Percentiles rank a stretch among this genome's conserved stretches.
These are phyloP conservation scores for Sideroxylon spinosum DNA, from an alignment of 179 eudicot species.

Conservation along the genomic window DNA sequence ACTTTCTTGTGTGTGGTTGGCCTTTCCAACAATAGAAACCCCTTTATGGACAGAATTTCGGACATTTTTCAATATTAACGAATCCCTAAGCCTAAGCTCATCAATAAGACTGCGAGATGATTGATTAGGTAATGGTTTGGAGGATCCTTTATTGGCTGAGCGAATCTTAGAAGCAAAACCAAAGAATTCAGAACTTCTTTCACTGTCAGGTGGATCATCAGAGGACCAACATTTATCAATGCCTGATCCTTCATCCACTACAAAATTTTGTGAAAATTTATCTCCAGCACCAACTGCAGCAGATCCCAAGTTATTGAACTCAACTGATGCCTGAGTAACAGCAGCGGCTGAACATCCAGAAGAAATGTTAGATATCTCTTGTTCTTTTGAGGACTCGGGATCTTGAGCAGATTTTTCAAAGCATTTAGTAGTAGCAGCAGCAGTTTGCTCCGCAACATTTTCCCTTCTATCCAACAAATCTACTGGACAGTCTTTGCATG, in stretches of 20 bases:
- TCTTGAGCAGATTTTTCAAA: conserved; percentile 24
- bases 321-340: conserved; percentile 47
- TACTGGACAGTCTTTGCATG: conserved; percentile 20
- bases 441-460: conserved; percentile 26
- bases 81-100: conserved; percentile 31
- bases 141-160: conserved; percentile 29
- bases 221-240: conserved; percentile 47
- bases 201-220: conserved; percentile 45
- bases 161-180: conserved; percentile 24
- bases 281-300: conserved; percentile 32
- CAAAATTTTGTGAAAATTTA: conserved; percentile 22
- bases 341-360: conserved; percentile 59
- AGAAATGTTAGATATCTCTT: conserved; percentile 40
- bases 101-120: conserved; percentile 29
- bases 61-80: conserved; percentile 27
- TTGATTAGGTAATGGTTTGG: conserved; percentile 23
- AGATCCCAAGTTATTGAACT: conserved; percentile 37
- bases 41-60: conserved; percentile 25
- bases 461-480: conserved; percentile 22
- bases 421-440: conserved; percentile 26
- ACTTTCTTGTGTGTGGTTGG: conserved; percentile 14
- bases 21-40: conserved; percentile 18
- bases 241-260: conserved; percentile 54
- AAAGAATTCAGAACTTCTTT: conserved; percentile 30
- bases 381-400: conserved; percentile 34